Evolutionary conservation across 441 rosid genomes (phyloP).

Genomic region (Geranium incanum): DNA sequence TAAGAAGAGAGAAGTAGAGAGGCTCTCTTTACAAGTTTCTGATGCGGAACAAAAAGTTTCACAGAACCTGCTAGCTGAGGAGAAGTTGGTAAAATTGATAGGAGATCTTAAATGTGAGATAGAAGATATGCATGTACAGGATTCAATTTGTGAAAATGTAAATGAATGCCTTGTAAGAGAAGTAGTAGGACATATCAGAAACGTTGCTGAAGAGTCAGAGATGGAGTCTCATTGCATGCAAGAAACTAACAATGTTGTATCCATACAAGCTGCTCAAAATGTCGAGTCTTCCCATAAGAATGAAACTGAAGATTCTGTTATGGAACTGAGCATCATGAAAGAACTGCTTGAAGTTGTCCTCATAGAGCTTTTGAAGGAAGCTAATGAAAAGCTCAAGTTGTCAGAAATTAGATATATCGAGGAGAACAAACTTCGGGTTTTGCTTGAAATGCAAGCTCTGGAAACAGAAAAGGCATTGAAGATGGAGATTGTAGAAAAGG

Average conservation of each 20-base stretch:
- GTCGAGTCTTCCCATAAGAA: slow-evolving; percentile 24
- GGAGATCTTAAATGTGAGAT: slow-evolving; percentile 35
- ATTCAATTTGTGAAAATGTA: slow-evolving; percentile 44
- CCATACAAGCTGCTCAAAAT: slow-evolving; percentile 35
- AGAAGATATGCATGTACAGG: slow-evolving; percentile 47
- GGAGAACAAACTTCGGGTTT: slow-evolving; percentile 30
- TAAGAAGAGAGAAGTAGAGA: slow-evolving; percentile 36
- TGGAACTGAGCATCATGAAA: slow-evolving; percentile 40
- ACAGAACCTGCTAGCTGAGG: slow-evolving; percentile 36
- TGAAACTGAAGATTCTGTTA: slow-evolving; percentile 41
- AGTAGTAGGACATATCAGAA: slow-evolving; percentile 29
- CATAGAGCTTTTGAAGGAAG: slow-evolving; percentile 57
- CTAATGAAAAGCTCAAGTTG: slow-evolving; percentile 37
- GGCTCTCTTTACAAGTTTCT: slow-evolving; percentile 41
- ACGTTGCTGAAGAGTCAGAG: slow-evolving; percentile 30
- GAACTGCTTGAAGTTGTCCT: slow-evolving; percentile 36
- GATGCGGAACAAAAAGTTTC: slow-evolving; percentile 41
- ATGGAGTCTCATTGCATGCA: slow-evolving; percentile 28
- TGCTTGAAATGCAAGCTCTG: slow-evolving; percentile 30
- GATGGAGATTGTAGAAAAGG: slow-evolving; percentile 41
- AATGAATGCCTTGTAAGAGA: slow-evolving; percentile 44
- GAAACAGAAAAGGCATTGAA: slow-evolving; percentile 43
- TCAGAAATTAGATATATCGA: slow-evolving; percentile 31
- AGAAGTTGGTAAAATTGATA: slow-evolving; percentile 32
- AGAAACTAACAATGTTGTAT: slow-evolving; percentile 35